These are phyloP conservation scores for Solanum phureja DNA, from an alignment of 257 asterid genomes.

Conservation along the genomic window DNA sequence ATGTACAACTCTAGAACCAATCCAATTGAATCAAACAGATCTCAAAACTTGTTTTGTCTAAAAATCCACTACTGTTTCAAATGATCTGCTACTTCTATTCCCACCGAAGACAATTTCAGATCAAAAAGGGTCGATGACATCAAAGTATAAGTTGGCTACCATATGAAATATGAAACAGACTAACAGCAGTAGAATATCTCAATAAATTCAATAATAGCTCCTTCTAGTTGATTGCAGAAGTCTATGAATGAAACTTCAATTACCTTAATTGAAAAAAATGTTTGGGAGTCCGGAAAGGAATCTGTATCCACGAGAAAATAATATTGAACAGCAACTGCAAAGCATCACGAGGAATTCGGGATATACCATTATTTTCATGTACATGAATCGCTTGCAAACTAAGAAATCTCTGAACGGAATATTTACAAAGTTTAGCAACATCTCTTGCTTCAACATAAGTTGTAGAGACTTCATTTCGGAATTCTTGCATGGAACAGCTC, in stretches of 20 bases:
- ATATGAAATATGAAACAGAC: not conserved
- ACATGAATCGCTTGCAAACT: constrained; percentile 20
- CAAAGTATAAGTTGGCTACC: not conserved
- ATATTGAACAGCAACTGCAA: constrained; percentile 34
- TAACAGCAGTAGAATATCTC: not conserved
- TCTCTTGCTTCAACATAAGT: constrained; percentile 24
- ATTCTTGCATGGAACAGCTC: constrained; percentile 24
- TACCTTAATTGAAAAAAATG: constrained; percentile 68
- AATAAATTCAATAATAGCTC: not conserved
- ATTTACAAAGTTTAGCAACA: constrained; percentile 41
- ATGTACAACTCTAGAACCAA: not conserved
- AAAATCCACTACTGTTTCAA: not conserved
- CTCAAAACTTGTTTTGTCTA: not conserved
- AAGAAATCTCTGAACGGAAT: constrained; percentile 40
- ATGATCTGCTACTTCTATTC: not conserved
- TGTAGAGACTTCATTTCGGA: constrained; percentile 20
- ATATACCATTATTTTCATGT: constrained; percentile 11
- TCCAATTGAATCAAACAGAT: not conserved
- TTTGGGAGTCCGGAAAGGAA: constrained; percentile 57
- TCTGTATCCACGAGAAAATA: constrained; percentile 40
- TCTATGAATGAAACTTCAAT: not conserved
- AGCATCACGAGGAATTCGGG: constrained; percentile 21
- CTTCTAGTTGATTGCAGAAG: not conserved
- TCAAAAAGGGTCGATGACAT: not conserved
- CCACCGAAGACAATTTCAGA: not conserved